Conservation (phyloP, 2,329 filamentous ascomycete genomes). For the Neofusicoccum umdonicola region DNA sequence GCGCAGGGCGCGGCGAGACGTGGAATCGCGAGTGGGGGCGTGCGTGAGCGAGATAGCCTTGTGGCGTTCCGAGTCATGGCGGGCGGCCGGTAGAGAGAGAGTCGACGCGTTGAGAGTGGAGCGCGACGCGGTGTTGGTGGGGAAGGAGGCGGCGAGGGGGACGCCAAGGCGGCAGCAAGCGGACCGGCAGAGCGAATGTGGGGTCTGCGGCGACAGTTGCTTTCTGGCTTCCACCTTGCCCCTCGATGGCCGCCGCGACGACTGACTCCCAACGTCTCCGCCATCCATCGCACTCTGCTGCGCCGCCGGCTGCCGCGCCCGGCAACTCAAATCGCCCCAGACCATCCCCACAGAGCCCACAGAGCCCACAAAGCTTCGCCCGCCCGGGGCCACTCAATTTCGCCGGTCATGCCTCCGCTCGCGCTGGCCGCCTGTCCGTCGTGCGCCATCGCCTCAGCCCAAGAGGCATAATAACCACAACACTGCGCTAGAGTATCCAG, state of each 20-base stretch:
- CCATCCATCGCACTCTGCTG: background rate
- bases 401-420: background rate
- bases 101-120: too few relatives aligned
- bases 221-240: background rate
- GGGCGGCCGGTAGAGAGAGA: too few relatives aligned
- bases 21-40: too few relatives aligned
- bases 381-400: background rate
- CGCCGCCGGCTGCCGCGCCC: slow-evolving; percentile 1
- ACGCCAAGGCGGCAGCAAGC: background rate
- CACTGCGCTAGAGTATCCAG: background rate
- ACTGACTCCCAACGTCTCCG: background rate
- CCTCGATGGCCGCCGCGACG: background rate
- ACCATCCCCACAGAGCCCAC: background rate
- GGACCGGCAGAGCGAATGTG: background rate
- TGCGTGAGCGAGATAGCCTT: too few relatives aligned
- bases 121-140: too few relatives aligned
- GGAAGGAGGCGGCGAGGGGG: background rate
- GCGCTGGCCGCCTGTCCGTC: background rate
- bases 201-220: background rate
- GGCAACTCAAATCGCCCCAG: background rate
- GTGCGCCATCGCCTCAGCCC: background rate
- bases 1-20: too few relatives aligned
- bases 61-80: too few relatives aligned
- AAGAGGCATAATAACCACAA: background rate
- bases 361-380: background rate